Conservation (phyloP, 2,329 filamentous ascomycete genomes). For the Paraconiothyrium brasiliense region DNA sequence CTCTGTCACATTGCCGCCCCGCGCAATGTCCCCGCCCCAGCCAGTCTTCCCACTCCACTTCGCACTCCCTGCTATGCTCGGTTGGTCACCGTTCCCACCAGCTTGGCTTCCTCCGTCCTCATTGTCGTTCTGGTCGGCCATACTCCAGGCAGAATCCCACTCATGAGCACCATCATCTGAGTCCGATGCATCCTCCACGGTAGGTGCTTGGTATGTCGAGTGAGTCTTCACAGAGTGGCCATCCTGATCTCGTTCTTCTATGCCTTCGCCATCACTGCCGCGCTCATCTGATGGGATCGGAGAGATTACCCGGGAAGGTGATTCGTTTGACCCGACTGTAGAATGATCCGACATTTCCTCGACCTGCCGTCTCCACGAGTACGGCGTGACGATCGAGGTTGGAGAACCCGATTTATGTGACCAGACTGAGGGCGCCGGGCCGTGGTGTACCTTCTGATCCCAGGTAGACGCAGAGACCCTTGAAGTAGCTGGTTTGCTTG, state of each 20-base stretch:
- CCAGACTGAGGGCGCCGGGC: background rate
- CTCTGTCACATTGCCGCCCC: background rate
- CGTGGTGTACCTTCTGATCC: background rate
- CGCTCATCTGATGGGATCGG: slow-evolving; percentile 14
- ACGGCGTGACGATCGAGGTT: slow-evolving; percentile 9
- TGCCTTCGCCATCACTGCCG: background rate
- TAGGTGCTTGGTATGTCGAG: slow-evolving; percentile 33
- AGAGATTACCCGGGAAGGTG: slow-evolving; percentile 1
- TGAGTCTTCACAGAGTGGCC: slow-evolving; percentile 20
- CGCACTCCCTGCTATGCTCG: slow-evolving; percentile 6
- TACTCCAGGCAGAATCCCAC: background rate
- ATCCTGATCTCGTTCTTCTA: slow-evolving; percentile 11
- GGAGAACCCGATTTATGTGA: background rate
- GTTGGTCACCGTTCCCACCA: slow-evolving; percentile 3
- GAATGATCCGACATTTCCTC: slow-evolving; percentile 18
- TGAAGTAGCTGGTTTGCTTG: background rate
- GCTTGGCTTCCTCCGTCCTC: background rate
- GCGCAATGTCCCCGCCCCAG: slow-evolving; percentile 3
- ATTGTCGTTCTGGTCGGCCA: background rate
- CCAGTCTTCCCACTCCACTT: slow-evolving; percentile 7
- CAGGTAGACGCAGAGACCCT: background rate
- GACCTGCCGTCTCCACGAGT: slow-evolving; percentile 18
- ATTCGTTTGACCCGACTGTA: slow-evolving; percentile 7
- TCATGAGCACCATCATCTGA: slow-evolving; percentile 18
- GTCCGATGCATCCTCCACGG: slow-evolving; percentile 31